These are phyloP conservation scores for Aspergillus avenaceus DNA, from an alignment of 495 filamentous ascomycete genomes.

Conservation along the genomic window DNA sequence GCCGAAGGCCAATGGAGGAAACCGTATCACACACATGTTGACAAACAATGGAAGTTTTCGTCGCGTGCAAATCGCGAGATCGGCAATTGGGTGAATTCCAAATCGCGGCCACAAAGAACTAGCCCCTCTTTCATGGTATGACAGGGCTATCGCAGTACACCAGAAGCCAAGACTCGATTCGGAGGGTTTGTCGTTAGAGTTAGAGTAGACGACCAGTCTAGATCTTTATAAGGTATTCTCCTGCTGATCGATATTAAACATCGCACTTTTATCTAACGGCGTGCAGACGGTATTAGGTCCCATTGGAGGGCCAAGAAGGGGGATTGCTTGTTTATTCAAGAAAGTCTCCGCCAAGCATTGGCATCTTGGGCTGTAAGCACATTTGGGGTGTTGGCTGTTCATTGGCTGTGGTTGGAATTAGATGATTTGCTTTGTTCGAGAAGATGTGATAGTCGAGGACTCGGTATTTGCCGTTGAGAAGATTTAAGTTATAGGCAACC, in stretches of 20 bases:
- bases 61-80: background rate
- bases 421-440: too few relatives aligned
- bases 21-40: background rate
- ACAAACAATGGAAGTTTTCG: background rate
- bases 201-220: background rate
- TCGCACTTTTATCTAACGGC: background rate
- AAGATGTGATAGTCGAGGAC: too few relatives aligned
- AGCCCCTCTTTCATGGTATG: background rate
- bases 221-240: too few relatives aligned
- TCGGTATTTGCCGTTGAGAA: too few relatives aligned
- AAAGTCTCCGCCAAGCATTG: constrained; percentile 8
- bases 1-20: background rate
- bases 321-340: constrained; percentile 1
- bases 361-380: too few relatives aligned
- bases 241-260: too few relatives aligned
- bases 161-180: constrained; percentile 5
- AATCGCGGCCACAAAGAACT: background rate
- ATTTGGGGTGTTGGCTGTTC: too few relatives aligned
- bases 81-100: background rate
- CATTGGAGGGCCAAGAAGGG: constrained; percentile 4
- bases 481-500: too few relatives aligned
- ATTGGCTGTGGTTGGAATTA: too few relatives aligned
- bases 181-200: background rate
- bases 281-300: background rate
- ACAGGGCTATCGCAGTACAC: background rate